Conservation (phyloP, 345 rosid species). For the Ceriops tagal region DNA sequence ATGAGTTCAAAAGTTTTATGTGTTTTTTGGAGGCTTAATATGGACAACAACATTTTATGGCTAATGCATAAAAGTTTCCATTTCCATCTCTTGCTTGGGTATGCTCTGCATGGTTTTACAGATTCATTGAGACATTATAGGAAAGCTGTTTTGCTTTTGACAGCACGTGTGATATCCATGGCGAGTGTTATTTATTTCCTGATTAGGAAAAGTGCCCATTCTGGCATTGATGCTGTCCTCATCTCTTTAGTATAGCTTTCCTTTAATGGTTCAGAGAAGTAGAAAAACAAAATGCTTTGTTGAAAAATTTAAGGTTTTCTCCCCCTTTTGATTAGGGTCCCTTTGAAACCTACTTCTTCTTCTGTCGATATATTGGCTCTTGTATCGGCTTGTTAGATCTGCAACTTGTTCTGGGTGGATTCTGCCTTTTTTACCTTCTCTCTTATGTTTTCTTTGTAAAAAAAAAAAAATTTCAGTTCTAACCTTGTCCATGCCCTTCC, state of each 20-base stretch:
- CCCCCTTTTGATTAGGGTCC: not conserved
- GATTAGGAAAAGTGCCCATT: constrained; percentile 15
- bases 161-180: not conserved
- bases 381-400: constrained; percentile 15
- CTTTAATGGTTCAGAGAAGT: not conserved
- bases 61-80: no score
- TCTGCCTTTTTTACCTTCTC: constrained; percentile 13
- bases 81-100: no score
- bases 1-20: not conserved
- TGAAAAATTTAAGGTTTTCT: not conserved
- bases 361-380: not conserved
- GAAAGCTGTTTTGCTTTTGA: not conserved
- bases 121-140: not conserved
- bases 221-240: constrained; percentile 6
- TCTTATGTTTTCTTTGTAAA: not conserved
- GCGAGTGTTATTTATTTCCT: constrained; percentile 8
- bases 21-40: no score
- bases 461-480: not conserved
- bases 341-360: constrained; percentile 10
- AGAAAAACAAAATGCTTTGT: not conserved
- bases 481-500: not conserved
- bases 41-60: no score
- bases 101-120: no score
- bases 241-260: not conserved
- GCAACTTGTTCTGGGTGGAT: constrained; percentile 21